phyloP scores from a whole-genome alignment of 345 rosid genomes.

The Salix caprea region DNA sequence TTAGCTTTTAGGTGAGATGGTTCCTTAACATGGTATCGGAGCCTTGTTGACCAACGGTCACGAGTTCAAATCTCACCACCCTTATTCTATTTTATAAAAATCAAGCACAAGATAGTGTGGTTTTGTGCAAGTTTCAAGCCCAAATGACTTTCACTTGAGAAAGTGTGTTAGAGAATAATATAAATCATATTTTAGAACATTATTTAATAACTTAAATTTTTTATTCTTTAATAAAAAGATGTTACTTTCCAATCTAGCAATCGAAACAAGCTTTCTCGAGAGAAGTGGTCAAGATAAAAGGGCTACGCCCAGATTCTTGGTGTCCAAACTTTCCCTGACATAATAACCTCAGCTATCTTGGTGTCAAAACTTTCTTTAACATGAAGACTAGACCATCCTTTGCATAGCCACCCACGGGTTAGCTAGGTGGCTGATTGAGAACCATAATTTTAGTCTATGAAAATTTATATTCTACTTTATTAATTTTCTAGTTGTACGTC shows the following conservation, averaged over 20 bases:
- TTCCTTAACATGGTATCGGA: too few species aligned
- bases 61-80: too few species aligned
- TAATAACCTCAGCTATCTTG: not conserved
- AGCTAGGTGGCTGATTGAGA: not conserved
- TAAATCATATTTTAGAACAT: too few species aligned
- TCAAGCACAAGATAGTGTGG: accelerated
- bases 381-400: not conserved
- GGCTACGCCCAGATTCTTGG: not conserved
- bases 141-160: accelerated
- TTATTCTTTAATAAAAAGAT: too few species aligned
- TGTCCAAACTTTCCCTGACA: not conserved
- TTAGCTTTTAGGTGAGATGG: accelerated
- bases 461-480: not conserved
- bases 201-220: too few species aligned
- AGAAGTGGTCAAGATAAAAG: too few species aligned
- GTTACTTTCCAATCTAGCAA: too few species aligned
- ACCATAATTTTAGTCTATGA: not conserved
- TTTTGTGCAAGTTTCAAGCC: accelerated
- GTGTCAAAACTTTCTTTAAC: not conserved
- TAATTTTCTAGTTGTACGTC: not conserved
- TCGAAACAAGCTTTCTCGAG: too few species aligned
- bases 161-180: accelerated
- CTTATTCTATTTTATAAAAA: too few species aligned
- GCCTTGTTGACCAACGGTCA: too few species aligned
- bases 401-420: not conserved